Conservation (phyloP, 257 asterid genomes). For the Nyctanthes arbortristis region DNA sequence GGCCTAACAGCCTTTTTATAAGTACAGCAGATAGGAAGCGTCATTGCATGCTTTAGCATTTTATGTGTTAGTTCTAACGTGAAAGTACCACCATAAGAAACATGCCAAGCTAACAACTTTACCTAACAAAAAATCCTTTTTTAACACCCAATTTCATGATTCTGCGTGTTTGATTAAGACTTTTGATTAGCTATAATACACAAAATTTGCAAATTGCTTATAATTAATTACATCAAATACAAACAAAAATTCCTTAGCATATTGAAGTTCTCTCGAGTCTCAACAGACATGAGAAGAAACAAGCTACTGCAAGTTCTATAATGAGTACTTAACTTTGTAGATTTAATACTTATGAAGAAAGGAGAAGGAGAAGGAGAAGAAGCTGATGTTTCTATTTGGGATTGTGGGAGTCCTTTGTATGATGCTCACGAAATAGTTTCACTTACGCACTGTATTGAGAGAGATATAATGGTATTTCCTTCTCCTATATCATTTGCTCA, state of each 20-base stretch:
- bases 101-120: not conserved
- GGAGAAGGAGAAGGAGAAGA: constrained; percentile 19
- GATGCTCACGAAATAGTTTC: constrained; percentile 53
- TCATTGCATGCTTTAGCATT: not conserved
- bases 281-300: not conserved
- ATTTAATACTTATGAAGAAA: constrained; percentile 24
- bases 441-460: constrained; percentile 35
- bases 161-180: not conserved
- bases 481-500: not conserved
- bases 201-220: not conserved
- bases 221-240: not conserved
- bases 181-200: not conserved
- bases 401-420: constrained; percentile 59
- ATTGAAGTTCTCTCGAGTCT: not conserved
- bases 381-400: constrained; percentile 30
- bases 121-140: not conserved
- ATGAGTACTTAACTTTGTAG: not conserved
- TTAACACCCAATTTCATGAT: not conserved
- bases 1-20: not conserved
- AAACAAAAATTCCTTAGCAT: too few relatives aligned
- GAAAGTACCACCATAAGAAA: not conserved
- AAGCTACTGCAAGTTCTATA: not conserved
- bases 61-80: not conserved
- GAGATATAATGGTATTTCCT: constrained; percentile 29
- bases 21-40: not conserved